Conservation (phyloP, 306 rosid genomes). For the Castanea mollissima region DNA sequence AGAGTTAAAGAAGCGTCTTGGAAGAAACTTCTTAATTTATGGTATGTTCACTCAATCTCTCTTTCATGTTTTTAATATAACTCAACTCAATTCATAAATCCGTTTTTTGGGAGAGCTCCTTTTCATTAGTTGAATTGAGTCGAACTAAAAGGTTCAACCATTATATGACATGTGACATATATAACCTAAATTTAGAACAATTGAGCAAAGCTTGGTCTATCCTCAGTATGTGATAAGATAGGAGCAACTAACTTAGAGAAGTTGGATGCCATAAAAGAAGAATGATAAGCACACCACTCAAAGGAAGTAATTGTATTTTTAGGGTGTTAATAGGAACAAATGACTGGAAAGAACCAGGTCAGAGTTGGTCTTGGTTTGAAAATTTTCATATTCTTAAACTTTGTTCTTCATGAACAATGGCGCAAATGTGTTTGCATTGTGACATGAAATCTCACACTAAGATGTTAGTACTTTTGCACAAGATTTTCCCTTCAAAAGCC, state of each 20-base stretch:
- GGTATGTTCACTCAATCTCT: slow-evolving; percentile 40
- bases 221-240: not conserved
- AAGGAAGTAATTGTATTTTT: not conserved
- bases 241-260: slow-evolving; percentile 1
- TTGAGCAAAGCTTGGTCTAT: not conserved
- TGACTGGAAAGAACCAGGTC: slow-evolving; percentile 6
- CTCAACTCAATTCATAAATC: not conserved
- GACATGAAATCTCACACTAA: slow-evolving; percentile 4
- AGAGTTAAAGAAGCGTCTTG: slow-evolving; percentile 74
- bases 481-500: slow-evolving; percentile 3
- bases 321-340: not conserved
- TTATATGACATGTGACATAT: too few species aligned
- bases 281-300: not conserved
- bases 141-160: too few species aligned
- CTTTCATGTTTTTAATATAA: not conserved
- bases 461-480: slow-evolving; percentile 15
- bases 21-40: slow-evolving; percentile 73
- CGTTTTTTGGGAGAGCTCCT: not conserved
- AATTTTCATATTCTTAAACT: slow-evolving; percentile 13
- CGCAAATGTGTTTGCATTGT: not conserved
- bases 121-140: too few species aligned
- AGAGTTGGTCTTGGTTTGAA: slow-evolving; percentile 18
- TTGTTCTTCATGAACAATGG: not conserved
- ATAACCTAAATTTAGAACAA: not conserved
- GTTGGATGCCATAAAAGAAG: slow-evolving; percentile 15